Conservation (phyloP, 495 filamentous ascomycete species). For the Aspergillus haitiensis region DNA sequence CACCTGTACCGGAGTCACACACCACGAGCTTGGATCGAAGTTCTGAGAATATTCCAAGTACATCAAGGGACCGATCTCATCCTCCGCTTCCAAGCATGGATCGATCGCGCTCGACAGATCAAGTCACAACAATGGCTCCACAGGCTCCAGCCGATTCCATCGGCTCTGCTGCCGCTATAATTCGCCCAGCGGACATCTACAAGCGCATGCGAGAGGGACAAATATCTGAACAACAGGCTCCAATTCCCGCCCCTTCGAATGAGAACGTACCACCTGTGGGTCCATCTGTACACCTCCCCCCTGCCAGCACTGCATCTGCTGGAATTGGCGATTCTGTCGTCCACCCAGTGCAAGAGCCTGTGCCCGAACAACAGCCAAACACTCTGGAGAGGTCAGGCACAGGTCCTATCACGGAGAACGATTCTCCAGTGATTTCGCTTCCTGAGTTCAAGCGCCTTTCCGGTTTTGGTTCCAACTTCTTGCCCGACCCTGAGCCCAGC, state of each 20-base stretch:
- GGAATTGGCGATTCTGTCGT: slow-evolving; percentile 1
- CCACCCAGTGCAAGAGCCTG: slow-evolving; percentile 2
- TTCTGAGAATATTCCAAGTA: slow-evolving; percentile 28
- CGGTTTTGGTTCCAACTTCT: slow-evolving; percentile 56
- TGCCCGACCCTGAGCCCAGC: slow-evolving; percentile 17
- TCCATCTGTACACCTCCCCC: not conserved
- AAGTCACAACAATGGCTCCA: slow-evolving; percentile 34
- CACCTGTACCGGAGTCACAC: slow-evolving; percentile 45
- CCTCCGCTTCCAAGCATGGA: slow-evolving; percentile 31
- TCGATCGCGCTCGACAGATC: slow-evolving; percentile 45
- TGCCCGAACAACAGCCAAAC: not conserved
- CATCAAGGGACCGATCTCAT: slow-evolving; percentile 7
- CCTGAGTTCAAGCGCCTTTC: slow-evolving; percentile 67
- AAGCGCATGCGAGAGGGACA: slow-evolving; percentile 68
- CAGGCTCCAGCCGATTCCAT: slow-evolving; percentile 26
- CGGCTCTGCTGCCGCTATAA: slow-evolving; percentile 49
- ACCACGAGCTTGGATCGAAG: slow-evolving; percentile 36
- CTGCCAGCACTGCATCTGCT: slow-evolving; percentile 1
- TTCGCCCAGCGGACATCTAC: slow-evolving; percentile 80
- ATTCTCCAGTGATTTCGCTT: slow-evolving; percentile 36
- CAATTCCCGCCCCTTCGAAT: slow-evolving; percentile 1
- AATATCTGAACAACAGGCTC: slow-evolving; percentile 53
- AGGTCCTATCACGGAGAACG: slow-evolving; percentile 16
- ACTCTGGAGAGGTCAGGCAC: not conserved
- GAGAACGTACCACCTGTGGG: slow-evolving; percentile 10